Conservation (phyloP, 2,329 filamentous ascomycete genomes). For the Ophiostoma ulmi region DNA sequence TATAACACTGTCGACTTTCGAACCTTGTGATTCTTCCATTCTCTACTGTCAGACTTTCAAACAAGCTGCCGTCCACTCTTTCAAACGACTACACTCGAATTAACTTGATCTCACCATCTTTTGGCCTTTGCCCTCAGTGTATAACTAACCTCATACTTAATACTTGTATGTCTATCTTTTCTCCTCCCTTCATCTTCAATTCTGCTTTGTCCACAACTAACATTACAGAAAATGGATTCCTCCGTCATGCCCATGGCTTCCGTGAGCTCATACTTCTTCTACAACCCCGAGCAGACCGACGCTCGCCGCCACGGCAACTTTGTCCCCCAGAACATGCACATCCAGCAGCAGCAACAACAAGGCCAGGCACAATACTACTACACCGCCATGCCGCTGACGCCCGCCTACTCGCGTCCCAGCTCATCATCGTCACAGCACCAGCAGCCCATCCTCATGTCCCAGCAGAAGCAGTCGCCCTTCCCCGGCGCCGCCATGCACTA, state of each 20-base stretch:
- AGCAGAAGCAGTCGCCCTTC: slow-evolving; percentile 40
- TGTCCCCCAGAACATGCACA: slow-evolving; percentile 53
- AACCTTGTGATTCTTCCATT: slow-evolving; percentile 20
- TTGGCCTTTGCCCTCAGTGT: slow-evolving; percentile 33
- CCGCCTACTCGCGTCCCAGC: slow-evolving; percentile 60
- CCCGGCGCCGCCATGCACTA: slow-evolving; percentile 36
- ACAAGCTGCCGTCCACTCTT: slow-evolving; percentile 46
- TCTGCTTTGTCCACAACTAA: slow-evolving; percentile 20
- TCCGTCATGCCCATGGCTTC: slow-evolving; percentile 61
- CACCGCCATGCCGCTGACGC: slow-evolving; percentile 49
- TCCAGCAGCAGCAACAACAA: slow-evolving; percentile 46
- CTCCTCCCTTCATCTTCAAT: not conserved
- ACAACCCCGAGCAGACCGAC: slow-evolving; percentile 71
- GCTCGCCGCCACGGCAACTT: slow-evolving; percentile 72
- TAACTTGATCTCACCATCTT: slow-evolving; percentile 35
- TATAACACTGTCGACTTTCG: slow-evolving; percentile 29
- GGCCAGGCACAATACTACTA: slow-evolving; percentile 18
- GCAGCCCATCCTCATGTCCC: slow-evolving; percentile 35
- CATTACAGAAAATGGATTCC: slow-evolving; percentile 54
- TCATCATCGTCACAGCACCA: slow-evolving; percentile 56
- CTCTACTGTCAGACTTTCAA: slow-evolving; percentile 26
- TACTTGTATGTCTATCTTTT: slow-evolving; percentile 14
- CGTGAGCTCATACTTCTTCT: slow-evolving; percentile 76
- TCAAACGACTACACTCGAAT: slow-evolving; percentile 23
- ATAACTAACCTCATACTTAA: slow-evolving; percentile 32